phyloP scores from a whole-genome alignment of 2,329 filamentous ascomycete genomes.

The Aspergillus terreus region DNA sequence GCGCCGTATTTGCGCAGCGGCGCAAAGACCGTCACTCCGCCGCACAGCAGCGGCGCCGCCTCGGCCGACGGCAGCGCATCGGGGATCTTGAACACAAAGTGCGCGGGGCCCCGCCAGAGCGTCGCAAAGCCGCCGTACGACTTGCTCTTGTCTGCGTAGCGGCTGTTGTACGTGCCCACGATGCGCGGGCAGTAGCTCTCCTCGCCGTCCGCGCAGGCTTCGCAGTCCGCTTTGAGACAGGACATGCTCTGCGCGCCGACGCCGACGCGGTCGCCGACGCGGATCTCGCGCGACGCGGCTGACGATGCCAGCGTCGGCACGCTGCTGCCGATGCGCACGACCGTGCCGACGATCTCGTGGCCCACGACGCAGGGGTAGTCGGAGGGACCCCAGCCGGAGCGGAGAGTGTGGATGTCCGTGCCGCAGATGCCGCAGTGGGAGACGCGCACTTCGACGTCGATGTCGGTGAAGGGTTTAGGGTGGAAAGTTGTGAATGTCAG shows the following conservation, averaged over 20 bases:
- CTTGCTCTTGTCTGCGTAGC: slow-evolving; percentile 33
- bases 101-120: slow-evolving; percentile 52
- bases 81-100: slow-evolving; percentile 60
- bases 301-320: slow-evolving; percentile 27
- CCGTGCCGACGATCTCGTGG: slow-evolving; percentile 63
- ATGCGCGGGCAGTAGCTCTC: slow-evolving; percentile 41
- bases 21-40: slow-evolving; percentile 69
- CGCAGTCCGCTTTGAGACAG: slow-evolving; percentile 46
- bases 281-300: slow-evolving; percentile 37
- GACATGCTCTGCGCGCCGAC: slow-evolving; percentile 59
- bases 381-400: slow-evolving; percentile 46
- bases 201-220: slow-evolving; percentile 34
- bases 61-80: slow-evolving; percentile 46
- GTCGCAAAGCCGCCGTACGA: slow-evolving; percentile 55
- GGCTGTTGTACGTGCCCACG: slow-evolving; percentile 35
- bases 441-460: slow-evolving; percentile 64
- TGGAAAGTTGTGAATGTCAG: slow-evolving; percentile 34
- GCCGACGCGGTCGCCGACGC: slow-evolving; percentile 61
- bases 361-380: slow-evolving; percentile 54
- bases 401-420: slow-evolving; percentile 58
- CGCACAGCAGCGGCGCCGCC: slow-evolving; percentile 71
- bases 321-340: slow-evolving; percentile 50
- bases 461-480: slow-evolving; percentile 50
- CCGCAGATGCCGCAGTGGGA: slow-evolving; percentile 66
- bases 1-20: slow-evolving; percentile 64